Evolutionary conservation across 768 basidiomycete species (phyloP).

Genomic region (Lentinula boryana): DNA sequence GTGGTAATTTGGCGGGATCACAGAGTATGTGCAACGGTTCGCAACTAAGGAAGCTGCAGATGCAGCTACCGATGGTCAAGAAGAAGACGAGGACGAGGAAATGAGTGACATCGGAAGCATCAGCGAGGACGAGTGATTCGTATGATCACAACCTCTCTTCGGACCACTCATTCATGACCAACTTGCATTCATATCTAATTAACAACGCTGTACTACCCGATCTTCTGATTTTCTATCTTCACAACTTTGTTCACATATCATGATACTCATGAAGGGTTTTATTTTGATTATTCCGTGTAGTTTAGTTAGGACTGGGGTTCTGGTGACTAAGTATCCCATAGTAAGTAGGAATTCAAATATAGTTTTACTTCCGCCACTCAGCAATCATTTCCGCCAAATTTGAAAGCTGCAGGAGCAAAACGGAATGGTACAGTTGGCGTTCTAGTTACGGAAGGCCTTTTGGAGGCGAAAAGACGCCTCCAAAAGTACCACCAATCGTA

Average conservation of each 20-base stretch:
- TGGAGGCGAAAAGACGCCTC: too few species aligned
- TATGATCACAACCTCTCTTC: not conserved
- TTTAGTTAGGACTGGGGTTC: not conserved
- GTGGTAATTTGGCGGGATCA: not conserved
- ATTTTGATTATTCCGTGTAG: conserved; percentile 5
- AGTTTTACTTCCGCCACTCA: too few species aligned
- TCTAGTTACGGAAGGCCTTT: too few species aligned
- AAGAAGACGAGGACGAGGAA: conserved; percentile 73
- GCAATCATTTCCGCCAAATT: too few species aligned
- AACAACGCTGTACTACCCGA: not conserved
- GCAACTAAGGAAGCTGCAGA: conserved; percentile 90
- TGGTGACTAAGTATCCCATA: not conserved
- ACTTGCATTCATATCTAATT: not conserved
- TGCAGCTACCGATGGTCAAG: conserved; percentile 53
- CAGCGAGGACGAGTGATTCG: conserved; percentile 56
- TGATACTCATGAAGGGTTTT: not conserved
- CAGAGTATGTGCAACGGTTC: conserved; percentile 94
- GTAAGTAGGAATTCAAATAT: not conserved
- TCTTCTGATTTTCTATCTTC: not conserved
- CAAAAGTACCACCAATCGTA: too few species aligned
- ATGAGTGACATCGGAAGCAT: conserved; percentile 87
- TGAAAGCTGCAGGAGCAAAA: too few species aligned
- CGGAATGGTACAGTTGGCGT: too few species aligned
- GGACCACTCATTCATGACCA: not conserved
- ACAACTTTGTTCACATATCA: not conserved